phyloP scores from a whole-genome alignment of 2,329 filamentous ascomycete genomes.

The Neocucurbitaria cava region DNA sequence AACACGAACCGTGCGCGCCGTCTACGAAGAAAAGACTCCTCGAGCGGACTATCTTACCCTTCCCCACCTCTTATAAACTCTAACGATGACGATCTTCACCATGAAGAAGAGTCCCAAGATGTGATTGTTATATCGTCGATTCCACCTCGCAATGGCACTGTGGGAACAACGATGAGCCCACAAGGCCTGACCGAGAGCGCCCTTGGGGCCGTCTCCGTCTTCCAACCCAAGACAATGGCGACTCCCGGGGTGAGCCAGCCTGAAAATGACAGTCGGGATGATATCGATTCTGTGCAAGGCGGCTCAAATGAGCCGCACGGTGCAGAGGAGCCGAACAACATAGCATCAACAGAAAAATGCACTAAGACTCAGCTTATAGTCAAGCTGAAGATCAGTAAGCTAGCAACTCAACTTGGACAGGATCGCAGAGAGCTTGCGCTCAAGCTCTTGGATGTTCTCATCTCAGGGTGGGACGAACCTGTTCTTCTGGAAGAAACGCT shows the following conservation, averaged over 20 bases:
- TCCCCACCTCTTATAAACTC: background rate
- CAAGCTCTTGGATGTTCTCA: background rate
- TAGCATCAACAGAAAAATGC: background rate
- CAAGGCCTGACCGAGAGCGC: background rate
- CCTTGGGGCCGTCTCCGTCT: background rate
- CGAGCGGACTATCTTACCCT: background rate
- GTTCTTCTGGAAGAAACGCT: background rate
- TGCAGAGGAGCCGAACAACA: background rate
- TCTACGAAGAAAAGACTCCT: background rate
- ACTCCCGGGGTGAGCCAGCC: background rate
- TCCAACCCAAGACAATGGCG: background rate
- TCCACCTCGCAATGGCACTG: too few species aligned
- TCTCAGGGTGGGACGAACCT: background rate
- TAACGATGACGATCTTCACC: background rate
- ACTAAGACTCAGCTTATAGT: background rate
- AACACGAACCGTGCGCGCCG: background rate
- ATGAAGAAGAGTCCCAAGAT: background rate
- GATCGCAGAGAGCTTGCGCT: background rate
- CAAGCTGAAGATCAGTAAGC: background rate
- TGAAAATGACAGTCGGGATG: background rate
- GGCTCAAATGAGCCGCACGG: background rate
- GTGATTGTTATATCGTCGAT: background rate
- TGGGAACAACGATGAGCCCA: background rate
- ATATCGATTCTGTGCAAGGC: background rate
- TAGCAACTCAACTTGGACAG: background rate